A percentile compares a stretch with the other conserved stretches of the same genome.
Conservation (phyloP, 1,284 basidiomycete species). For the Sanghuangporus sanghuang region DNA sequence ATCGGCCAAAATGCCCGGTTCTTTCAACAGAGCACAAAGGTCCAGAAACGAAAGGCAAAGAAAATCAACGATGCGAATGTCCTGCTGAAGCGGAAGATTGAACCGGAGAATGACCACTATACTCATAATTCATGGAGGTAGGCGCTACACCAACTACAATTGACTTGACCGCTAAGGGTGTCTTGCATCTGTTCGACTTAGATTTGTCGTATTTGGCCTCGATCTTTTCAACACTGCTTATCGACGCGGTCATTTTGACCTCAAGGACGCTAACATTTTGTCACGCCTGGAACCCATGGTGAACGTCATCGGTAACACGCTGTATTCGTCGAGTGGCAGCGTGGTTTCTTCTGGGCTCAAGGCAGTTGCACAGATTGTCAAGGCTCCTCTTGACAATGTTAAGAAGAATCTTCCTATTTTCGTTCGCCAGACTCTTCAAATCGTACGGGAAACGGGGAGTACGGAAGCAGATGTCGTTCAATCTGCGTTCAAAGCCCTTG, state of each 20-base stretch:
- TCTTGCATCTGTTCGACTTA: slow-evolving; percentile 28
- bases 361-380: slow-evolving; percentile 77
- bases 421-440: slow-evolving; percentile 81
- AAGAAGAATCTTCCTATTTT: slow-evolving; percentile 80
- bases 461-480: slow-evolving; percentile 91
- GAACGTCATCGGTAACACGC: slow-evolving; percentile 83
- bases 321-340: slow-evolving; percentile 80
- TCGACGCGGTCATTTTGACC: slow-evolving; percentile 82
- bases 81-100: slow-evolving; percentile 67
- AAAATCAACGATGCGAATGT: slow-evolving; percentile 62
- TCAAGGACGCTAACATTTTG: slow-evolving; percentile 67
- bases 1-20: slow-evolving; percentile 90
- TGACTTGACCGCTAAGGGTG: not conserved
- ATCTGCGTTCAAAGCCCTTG: slow-evolving; percentile 82
- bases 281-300: slow-evolving; percentile 86
- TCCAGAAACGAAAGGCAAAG: slow-evolving; percentile 30
- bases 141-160: slow-evolving; percentile 18
- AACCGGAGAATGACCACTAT: slow-evolving; percentile 63
- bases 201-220: slow-evolving; percentile 90
- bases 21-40: slow-evolving; percentile 45
- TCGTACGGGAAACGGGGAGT: slow-evolving; percentile 81
- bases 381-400: slow-evolving; percentile 79
- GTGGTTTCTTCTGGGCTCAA: slow-evolving; percentile 83
- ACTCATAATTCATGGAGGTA: slow-evolving; percentile 81
- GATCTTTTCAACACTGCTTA: slow-evolving; percentile 90